Base-by-base conservation (phyloP, 2,329 filamentous ascomycete genomes). In the Penicillium sp. region DNA sequence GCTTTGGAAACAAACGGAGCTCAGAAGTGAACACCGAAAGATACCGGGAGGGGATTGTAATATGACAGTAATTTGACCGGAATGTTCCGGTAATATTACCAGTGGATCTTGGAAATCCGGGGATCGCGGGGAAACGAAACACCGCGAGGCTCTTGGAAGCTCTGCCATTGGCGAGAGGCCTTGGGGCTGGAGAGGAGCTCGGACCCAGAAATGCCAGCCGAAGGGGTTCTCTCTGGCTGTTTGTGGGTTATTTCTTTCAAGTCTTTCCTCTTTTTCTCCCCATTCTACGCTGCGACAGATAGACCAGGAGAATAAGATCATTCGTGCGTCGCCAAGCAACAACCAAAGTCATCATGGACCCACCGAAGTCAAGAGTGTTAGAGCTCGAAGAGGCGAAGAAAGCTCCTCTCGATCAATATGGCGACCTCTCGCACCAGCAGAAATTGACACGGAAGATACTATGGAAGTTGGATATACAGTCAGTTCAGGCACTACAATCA, bases 401-500 rank as follows among this genome's bases (percentile, higher is more conserved):
- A 7, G 37, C 43, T 31, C 41, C 53, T 22, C 37, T 56, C 13
- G 47, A 53, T 46, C 51, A 39, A 26, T 43, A 58, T 33, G 53
- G 51, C 4, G 55, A 58, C 31, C 17, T 52, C 15, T 49, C 42
- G 12, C 49, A 58, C 6, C 59, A 59, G 39, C 51, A 61, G 32
- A 58, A 55, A 40, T 55, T 77, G 53, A 72, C 70, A 17, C 67
- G 71, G 28, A 69, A 62, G 41, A 62, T 81, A 24, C 62, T 82
- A 17, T 72, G 72, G 59, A 81, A 80, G 64, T 29, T 61, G 15
- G 58, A 61, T 41, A 52, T 49, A 19, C 52, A 51, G 58, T 60
- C 15, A 32, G 51, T 45, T 10, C 28, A 26, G 12, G 3, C 17
- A 17, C 12, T 6, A n/a, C 32, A 5, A 35, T 21, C 3, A 32